Base-by-base conservation (phyloP, 495 filamentous ascomycete genomes). In the Aspergillus bertholletiae region DNA sequence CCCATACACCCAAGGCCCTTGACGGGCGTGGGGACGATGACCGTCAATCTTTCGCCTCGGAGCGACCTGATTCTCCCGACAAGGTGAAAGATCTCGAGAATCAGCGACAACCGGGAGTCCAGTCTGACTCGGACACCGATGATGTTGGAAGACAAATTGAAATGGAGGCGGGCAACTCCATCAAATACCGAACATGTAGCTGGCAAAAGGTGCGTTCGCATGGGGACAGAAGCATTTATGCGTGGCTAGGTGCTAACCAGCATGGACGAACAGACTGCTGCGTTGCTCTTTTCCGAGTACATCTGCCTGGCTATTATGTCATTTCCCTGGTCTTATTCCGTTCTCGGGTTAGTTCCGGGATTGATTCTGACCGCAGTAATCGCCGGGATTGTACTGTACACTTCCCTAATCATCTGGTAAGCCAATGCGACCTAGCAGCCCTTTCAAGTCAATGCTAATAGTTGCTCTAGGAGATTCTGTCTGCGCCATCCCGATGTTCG, bases 291-390 rank as follows among this genome's bases (percentile, higher is more conserved):
- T 71, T 90, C 88, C 8, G 90, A 96, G 71, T 96, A 96, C 61
- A 96, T 96, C 48, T 95, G 90, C 71, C 69, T 96, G 76, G 90
- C 90, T 34, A 96, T 95, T 62, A 96, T 96, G 90, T 92, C 88
- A 20, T 95, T 95, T 64, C 90, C 90, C 1, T 94, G 86, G 77
- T 92, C 89, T 0, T 96, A 96, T 72, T 89, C 89, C 7, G 75
- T 91, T 32, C 80, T 96, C 20, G 90, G 90, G 9, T 79, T 96
- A 23, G 88, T 94, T n/a, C 90, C 90, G 0, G 90, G 90, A 39
- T 66, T 96, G 55, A 92, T 96, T 55, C 63, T 94, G 59, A 96
- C 90, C 0, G 77, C 89, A 3, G 82, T 90, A 24, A 80, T 90
- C 48, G 89, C 90, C 7, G 78, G 62, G 17, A 62, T 89, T 20